Evolutionary conservation across 129 eudicot species (phyloP), one percentile per base, ranked within the genome.

Genomic region (Deinandra increscens): DNA sequence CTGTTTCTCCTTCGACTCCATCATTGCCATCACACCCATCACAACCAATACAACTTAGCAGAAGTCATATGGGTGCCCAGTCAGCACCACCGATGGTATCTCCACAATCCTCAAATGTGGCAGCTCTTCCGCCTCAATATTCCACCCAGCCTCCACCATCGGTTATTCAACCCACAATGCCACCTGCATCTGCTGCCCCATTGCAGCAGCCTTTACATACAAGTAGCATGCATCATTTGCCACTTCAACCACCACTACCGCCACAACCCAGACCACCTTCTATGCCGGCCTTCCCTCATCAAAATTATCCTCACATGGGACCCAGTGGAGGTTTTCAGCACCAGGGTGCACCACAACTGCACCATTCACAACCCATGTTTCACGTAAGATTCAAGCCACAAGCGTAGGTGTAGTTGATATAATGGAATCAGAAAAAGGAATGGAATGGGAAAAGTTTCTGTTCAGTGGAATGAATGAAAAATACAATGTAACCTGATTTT

Each of bases 331-430:
- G 84, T 60, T 92, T 76, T 66, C 98, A 84, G 84, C 96, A 84
- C 65, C 80, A 88, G 20, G 84, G 83, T 62, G 73, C 83, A 63
- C 86, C 85, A 9, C 98, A 84, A 60, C 31, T 88, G 75, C 96
- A 86, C 61, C 96, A 84, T 88, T 79, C 91, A 36, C 98, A 88
- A 75, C 83, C 88, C 66, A 77, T 81, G 83, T 92, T 78, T 70
- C 89, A 86, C 75, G 96, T 86, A 80, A 86, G 89, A 34, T 69
- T 48, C 43, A 48, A 55, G 29, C 4, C 53, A 67, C 19, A n/a
- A 43, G 42, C 68, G 6, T 76, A 1, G 18, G 43, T 61, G 55
- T 54, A 42, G 51, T 38, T 14, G 18, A 12, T 6, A 66, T 18
- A 2, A 29, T 31, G 60, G 17, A 46, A 66, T 66, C 29, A 66